Evolutionary conservation across 2,329 filamentous ascomycete genomes (phyloP), one percentile per base, ranked within the genome.

Genomic region (Fusarium sp.): DNA sequence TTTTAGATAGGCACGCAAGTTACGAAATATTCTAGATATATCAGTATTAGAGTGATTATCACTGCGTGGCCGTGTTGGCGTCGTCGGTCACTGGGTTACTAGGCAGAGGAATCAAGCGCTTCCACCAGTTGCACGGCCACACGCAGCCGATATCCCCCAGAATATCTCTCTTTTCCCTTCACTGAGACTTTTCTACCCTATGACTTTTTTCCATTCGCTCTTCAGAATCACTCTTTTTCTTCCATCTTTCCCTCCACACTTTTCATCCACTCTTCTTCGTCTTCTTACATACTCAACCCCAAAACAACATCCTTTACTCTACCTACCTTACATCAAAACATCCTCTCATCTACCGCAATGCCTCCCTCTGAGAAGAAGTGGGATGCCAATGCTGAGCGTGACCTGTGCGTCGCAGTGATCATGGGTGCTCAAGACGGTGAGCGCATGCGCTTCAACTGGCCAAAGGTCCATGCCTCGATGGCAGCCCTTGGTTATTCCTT

Each of bases 401-500:
- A 84, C 56, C 82, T 84, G 66, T 82, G 80, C 69, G 77, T 84
- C 44, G 79, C 82, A 54, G 73, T 83, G 58, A 79, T 83, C 60
- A 60, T 79, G 61, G 69, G 75, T 59, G 76, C 70, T 58, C 72
- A 76, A 42, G 79, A 79, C 1, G 69, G 69, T 22, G 74, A 79
- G 24, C 77, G 75, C 18, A 51, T 72, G 26, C 75, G 75, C 26
- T 77, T 78, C 68, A 82, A 84, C 73, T 84, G 83, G 83, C 61
- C 75, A 51, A 76, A 72, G 32, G 75, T 82, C 8, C 76, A 79
- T 57, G 56, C 61, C 13, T 69, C 81, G 41, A 84, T 84, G 83
- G 64, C 55, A 5, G 28, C 63, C 6, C 76, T 81, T 22, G 82
- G 82, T 15, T 81, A 84, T 30, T 39, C 63, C 14, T 84, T 84